Base-by-base conservation (phyloP, 1,284 basidiomycete genomes). In the Ustilago sp. region DNA sequence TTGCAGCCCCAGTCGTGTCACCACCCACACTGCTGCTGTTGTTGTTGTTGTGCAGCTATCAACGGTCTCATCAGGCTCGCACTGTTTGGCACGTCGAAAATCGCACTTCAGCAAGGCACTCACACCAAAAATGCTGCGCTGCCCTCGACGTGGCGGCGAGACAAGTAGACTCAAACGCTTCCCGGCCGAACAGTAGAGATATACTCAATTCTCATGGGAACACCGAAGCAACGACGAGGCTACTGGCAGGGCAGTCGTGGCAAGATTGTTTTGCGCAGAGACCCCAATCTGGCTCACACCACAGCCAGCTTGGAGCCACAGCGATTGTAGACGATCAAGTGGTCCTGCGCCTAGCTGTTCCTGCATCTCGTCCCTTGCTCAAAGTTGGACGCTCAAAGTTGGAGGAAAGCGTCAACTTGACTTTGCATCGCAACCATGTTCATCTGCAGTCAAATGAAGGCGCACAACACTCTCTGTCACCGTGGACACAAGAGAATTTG, bases 341-440 rank as follows among this genome's bases (percentile, higher is more conserved):
- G 28, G 48, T 28, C 17, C 36, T 55, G 51, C 51, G 15, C 51
- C 5, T 17, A 13, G 32, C 51, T 15, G 51, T 52, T 38, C 53
- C 53, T 55, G 53, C 53, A 55, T 55, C 12, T 39, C 36, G 36
- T 19, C 15, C 36, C 51, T 35, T 36, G 17, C 51, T 53, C 51
- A 53, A 11, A 53, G 51, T 53, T 53, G 51, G 3, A 51, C 28
- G 3, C 3, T 28, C 23, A 28, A 28, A 1, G 32, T 28, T n/a
- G 12, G 9, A 15, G 4, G 32, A 28, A 15, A 28, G 35, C 36
- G 12, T 11, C 43, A 45, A 55, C 4, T 55, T 55, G 53, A 11
- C 36, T 55, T 28, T 39, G 19, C n/a, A 36, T 55, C 36, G 23
- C 36, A 28, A 55, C 12, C 23, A 32, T 41, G 13, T 36, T 39